Base-by-base conservation (phyloP, 352 stramenopile species). In the Globisporangium cederbergense region DNA sequence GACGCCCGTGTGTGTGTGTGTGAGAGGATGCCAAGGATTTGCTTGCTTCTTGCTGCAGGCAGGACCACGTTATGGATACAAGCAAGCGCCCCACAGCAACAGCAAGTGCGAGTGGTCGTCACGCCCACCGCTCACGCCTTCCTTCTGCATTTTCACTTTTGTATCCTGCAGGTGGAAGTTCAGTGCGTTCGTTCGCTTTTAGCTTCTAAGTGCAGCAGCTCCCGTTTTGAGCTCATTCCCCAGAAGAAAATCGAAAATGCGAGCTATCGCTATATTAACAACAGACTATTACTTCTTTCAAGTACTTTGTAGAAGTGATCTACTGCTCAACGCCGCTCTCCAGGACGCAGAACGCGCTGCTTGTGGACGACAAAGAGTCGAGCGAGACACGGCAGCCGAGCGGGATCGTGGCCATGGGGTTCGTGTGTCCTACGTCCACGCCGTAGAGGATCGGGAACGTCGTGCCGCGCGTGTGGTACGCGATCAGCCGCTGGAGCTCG, bases 361-460 rank as follows among this genome's bases (percentile, higher is more conserved):
- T 18, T 1, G 18, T 25, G 16, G 22, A 4, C 6, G 42, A 34
- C 11, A 28, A 22, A 30, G 77, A 74, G 60, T 89, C 76, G 10
- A 89, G 42, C 51, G 64, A 65, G 34, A 67, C 70, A n/a, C 74
- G 50, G 46, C 70, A 79, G 22, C 76, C 79, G 8, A 90, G 65
- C 18, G 79, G 74, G 40, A 86, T 72, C 4, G 78, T 89, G 22
- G 73, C 66, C 43, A 86, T 72, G 5, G 78, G 81, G 78, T 87
- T 83, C 10, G 82, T 88, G 65, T 89, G 75, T 4, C 78, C 74
- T 9, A 70, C 71, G 57, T 89, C 78, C 28, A 88, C 60, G 51
- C 78, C 78, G 66, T 88, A 89, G 4, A 88, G 36, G 60, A 89
- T 85, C 32, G 79, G 81, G 61, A 86, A 89, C 20, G 14, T 66